phyloP scores from a whole-genome alignment of 179 eudicot genomes.

The Beta corolliflora region DNA sequence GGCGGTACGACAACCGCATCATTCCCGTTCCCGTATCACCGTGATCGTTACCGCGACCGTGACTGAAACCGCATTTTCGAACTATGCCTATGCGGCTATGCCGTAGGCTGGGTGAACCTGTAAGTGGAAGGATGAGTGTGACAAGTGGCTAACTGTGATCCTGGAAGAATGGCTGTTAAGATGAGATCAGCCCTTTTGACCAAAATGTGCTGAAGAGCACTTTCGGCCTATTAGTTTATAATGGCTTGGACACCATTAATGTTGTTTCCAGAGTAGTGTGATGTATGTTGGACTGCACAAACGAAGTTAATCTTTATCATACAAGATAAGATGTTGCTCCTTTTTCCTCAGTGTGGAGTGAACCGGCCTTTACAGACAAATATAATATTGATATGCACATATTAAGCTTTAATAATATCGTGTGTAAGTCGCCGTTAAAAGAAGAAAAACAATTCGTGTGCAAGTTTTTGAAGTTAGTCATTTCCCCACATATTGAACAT shows the following conservation, averaged over 20 bases:
- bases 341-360: not conserved
- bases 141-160: not conserved
- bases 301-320: not conserved
- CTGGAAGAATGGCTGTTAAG: not conserved
- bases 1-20: no score
- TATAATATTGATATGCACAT: not conserved
- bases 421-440: not conserved
- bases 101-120: not conserved
- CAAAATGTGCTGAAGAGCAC: not conserved
- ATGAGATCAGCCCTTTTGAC: not conserved
- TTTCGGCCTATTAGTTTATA: not conserved
- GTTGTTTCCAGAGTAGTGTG: not conserved
- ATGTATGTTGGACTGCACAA: not conserved
- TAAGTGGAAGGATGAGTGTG: not conserved
- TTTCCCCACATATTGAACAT: not conserved
- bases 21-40: no score
- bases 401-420: not conserved
- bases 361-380: not conserved
- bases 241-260: not conserved
- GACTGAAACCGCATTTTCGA: no score
- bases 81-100: no score
- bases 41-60: no score
- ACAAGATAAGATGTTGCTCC: not conserved
- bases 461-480: not conserved
- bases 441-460: not conserved